Base-by-base conservation (phyloP, 805 yeast species). In the Starmerella floricola region DNA sequence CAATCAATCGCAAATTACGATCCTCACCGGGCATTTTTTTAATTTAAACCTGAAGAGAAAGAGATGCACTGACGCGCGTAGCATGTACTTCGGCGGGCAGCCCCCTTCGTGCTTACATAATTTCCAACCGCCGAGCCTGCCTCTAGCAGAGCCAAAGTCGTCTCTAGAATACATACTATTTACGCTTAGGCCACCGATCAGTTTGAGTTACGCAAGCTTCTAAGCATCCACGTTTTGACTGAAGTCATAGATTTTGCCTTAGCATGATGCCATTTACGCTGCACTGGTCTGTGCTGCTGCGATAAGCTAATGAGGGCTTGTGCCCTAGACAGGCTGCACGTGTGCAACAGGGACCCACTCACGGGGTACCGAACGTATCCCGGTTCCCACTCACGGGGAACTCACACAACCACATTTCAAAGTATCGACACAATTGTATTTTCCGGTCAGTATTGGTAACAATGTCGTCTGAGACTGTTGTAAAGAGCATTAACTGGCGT, bases 401-500 rank as follows among this genome's bases (percentile, higher is more conserved):
- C 16, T 20, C 40, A 8, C 15, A 18, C 26, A 23, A 23, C 26
- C 26, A 8, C 26, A 23, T 23, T 23, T 23, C 26, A 23, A 23
- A 23, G 26, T 23, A 23, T 23, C 31, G 37, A 40, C 43, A 27
- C 33, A 32, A 28, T 16, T 21, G 39, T 12, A 28, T 21, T 29
- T 34, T 41, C 44, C 21, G 31, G 29, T 16, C 39, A 23, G 19
- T n/a, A 27, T 16, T 4, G 24, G 31, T 6, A 61, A 63, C 75
- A 39, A 50, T 77, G 83, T 76, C 83, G 61, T 62, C 75, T 56
- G 72, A 71, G 63, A 67, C 85, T 66, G 70, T 81, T 67, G 91
- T 91, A 70, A 81, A 84, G 76, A 83, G 94, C 68, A 75, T 94
- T 69, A 83, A 83, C 88, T 91, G 97, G 97, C 85, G 95, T 83